phyloP scores from a whole-genome alignment of 768 basidiomycete genomes.

The Termitomyces sp. region DNA sequence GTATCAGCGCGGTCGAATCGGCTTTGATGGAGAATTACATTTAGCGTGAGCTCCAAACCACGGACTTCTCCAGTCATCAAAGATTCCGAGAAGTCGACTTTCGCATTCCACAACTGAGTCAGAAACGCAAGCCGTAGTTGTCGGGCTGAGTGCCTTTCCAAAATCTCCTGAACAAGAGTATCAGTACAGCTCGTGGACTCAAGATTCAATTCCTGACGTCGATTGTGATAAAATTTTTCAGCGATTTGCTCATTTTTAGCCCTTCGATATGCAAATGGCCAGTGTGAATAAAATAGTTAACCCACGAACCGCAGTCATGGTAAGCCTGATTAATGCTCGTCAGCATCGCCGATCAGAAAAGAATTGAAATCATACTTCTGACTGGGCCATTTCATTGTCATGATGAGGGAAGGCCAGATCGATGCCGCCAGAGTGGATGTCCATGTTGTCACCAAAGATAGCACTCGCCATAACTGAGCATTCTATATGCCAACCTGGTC shows the following conservation, averaged over 20 bases:
- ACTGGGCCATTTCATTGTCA: conserved; percentile 97
- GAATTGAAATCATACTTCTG: conserved; percentile 60
- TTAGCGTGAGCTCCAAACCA: conserved; percentile 77
- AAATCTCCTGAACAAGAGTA: conserved; percentile 61
- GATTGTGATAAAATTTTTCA: conserved; percentile 99
- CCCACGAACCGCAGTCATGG: conserved; percentile 90
- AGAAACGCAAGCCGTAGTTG: conserved; percentile 92
- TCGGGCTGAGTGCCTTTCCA: conserved; percentile 77
- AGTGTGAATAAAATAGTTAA: conserved; percentile 98
- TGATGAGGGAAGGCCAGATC: conserved; percentile 99
- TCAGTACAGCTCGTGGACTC: conserved; percentile 8
- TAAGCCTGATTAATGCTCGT: conserved; percentile 61
- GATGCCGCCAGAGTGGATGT: conserved; percentile 96
- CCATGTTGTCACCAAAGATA: conserved; percentile 86
- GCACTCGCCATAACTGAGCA: conserved; percentile 98
- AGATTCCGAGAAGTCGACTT: conserved; percentile 91
- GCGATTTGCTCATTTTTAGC: conserved; percentile 97
- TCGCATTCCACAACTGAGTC: conserved; percentile 86
- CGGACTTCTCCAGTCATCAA: conserved; percentile 88
- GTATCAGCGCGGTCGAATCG: conserved; percentile 9
- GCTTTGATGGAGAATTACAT: conserved; percentile 49
- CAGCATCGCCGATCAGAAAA: not conserved
- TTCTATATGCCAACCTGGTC: conserved; percentile 99
- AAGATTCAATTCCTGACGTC: conserved; percentile 47
- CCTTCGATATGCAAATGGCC: conserved; percentile 98